phyloP scores from a whole-genome alignment of 306 rosid species.

The Ceratonia siliqua region DNA sequence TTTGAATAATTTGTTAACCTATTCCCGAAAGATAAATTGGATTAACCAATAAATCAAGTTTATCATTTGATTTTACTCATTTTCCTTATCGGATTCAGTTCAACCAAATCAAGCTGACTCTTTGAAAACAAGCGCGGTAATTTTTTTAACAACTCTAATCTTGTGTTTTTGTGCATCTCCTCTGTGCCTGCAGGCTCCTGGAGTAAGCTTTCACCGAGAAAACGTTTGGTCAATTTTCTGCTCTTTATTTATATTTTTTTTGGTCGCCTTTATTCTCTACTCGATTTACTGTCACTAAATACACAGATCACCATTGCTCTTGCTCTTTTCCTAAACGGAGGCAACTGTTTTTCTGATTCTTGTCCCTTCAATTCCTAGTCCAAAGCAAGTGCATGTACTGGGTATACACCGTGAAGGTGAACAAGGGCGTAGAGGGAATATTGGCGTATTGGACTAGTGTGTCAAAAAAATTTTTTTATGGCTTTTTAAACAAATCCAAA shows the following conservation, averaged over 20 bases:
- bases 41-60: no score
- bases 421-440: not conserved
- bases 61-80: no score
- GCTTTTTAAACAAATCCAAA: slow-evolving; percentile 37
- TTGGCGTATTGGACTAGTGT: slow-evolving; percentile 24
- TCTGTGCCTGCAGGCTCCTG: not conserved
- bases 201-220: not conserved
- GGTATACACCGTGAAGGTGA: not conserved
- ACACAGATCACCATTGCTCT: slow-evolving; percentile 13
- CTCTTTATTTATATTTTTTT: not conserved
- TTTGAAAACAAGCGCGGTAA: no score
- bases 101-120: no score
- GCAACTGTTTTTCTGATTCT: not conserved
- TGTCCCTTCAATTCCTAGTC: not conserved
- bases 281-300: slow-evolving; percentile 13
- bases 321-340: not conserved
- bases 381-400: not conserved
- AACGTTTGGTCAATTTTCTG: not conserved
- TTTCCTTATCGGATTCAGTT: no score
- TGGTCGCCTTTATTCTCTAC: slow-evolving; percentile 31
- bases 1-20: no score
- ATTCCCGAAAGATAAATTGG: no score
- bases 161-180: not conserved
- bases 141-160: not conserved
- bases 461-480: slow-evolving; percentile 8